Evolutionary conservation across 805 yeast genomes (phyloP).

Genomic region (Starmerella apicola): DNA sequence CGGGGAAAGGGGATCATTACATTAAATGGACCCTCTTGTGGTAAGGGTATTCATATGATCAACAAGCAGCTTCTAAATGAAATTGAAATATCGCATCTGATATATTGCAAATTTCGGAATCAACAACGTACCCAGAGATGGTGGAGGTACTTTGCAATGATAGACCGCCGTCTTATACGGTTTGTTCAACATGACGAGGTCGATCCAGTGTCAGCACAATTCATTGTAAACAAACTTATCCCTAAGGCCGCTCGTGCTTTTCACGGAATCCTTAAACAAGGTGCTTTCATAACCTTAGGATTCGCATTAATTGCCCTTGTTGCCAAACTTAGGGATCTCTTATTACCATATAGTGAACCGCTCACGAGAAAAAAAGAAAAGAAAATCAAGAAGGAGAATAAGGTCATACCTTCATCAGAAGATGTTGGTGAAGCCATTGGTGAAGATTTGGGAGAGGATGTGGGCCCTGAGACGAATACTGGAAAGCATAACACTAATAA

Average conservation of each 20-base stretch:
- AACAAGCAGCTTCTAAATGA: constrained; percentile 34
- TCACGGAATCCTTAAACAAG: constrained; percentile 55
- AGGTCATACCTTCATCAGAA: too few species aligned
- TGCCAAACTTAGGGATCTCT: constrained; percentile 33
- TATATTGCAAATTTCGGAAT: constrained; percentile 60
- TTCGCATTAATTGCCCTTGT: constrained; percentile 49
- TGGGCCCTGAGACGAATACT: too few species aligned
- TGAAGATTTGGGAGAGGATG: constrained; percentile 4
- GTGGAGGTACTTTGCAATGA: constrained; percentile 59
- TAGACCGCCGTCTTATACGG: constrained; percentile 38
- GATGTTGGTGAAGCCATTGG: constrained; percentile 4
- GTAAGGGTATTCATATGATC: constrained; percentile 10
- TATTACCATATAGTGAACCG: constrained; percentile 13
- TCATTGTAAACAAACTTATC: constrained; percentile 30
- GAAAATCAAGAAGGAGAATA: too few species aligned
- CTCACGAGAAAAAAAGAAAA: too few species aligned
- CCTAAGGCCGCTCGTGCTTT: constrained; percentile 47
- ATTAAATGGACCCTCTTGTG: background rate
- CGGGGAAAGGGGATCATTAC: too few species aligned
- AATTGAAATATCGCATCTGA: constrained; percentile 43
- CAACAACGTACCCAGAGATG: constrained; percentile 63
- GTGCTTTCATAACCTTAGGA: constrained; percentile 67
- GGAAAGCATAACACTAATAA: too few species aligned
- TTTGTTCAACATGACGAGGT: constrained; percentile 9
- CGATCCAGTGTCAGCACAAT: constrained; percentile 16